Evolutionary conservation across 2,329 filamentous ascomycete species (phyloP), one percentile per base, ranked within the genome.

Genomic region (Sporothrix mexicana): DNA sequence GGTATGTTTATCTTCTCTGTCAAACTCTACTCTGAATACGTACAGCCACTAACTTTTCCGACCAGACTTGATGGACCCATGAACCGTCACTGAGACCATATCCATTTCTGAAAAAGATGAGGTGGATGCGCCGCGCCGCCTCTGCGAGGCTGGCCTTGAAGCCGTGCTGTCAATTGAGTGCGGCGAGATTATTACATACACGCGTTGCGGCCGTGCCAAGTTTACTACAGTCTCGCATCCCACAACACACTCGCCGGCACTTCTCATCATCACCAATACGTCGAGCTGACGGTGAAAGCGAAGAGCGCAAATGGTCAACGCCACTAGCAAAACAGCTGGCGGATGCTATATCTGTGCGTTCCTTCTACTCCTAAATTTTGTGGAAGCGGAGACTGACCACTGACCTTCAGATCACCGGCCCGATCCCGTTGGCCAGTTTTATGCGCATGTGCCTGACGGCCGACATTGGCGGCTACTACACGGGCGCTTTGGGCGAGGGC

Each of bases 391-490:
- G n/a, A n/a, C n/a, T n/a, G n/a, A n/a, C 43, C 45, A 12, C 45
- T 49, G 10, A 49, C 45, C 12, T 49, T 5, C 57, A 85, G 84
- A 82, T 92, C 55, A 98, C 96, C 12, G 96, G 96, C 0, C 95
- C 96, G 3, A 90, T 98, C 41, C 93, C 96, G 0, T 88, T 99
- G 74, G 95, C 96, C 5, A 92, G 94, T 70, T 99, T 95, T 81
- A 99, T 99, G 96, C 95, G 96, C 80, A 97, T 98, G 91, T 98
- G 95, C 81, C 88, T 99, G 75, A 99, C 96, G 0, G 93, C 93
- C 12, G 93, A 96, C 74, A 84, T 94, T 53, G 94, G 94, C 73
- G 96, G 96, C 71, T 99, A 99, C 84, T 99, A 99, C 83, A 98
- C 94, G 0, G 89, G 91, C 5, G 88, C 90, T 30, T 87, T 91